phyloP scores from a whole-genome alignment of 768 basidiomycete genomes.

The Lentinula edodes region DNA sequence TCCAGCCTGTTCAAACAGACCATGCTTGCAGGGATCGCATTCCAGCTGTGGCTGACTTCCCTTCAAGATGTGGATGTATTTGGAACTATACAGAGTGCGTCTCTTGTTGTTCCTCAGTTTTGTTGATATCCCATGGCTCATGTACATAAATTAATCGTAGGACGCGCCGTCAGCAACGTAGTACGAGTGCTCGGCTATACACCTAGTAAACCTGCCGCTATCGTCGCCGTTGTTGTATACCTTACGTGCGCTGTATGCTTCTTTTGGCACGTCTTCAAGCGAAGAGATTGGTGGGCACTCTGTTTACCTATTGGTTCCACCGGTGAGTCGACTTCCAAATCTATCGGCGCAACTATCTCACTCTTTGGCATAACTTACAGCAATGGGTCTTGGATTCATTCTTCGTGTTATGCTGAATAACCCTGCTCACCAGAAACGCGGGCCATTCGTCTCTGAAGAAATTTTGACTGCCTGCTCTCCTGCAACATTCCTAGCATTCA shows the following conservation, averaged over 20 bases:
- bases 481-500: conserved; percentile 25
- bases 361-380: background rate
- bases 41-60: background rate
- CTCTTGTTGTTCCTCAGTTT: background rate
- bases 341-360: background rate
- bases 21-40: background rate
- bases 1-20: background rate
- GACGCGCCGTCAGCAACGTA: background rate
- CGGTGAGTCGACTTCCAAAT: conserved; percentile 8
- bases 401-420: conserved; percentile 10
- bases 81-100: background rate
- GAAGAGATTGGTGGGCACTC: conserved; percentile 24
- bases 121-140: background rate
- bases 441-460: conserved; percentile 12
- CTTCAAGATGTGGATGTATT: background rate
- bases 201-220: conserved; percentile 19
- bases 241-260: conserved; percentile 9
- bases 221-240: conserved; percentile 17
- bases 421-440: background rate
- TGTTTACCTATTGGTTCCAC: conserved; percentile 24
- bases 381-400: conserved; percentile 11
- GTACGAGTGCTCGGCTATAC: conserved; percentile 12
- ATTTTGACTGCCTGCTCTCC: conserved; percentile 22
- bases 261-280: conserved; percentile 15
- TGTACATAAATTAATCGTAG: background rate